phyloP scores from a whole-genome alignment of 495 filamentous ascomycete genomes.

The Neurospora africana region DNA sequence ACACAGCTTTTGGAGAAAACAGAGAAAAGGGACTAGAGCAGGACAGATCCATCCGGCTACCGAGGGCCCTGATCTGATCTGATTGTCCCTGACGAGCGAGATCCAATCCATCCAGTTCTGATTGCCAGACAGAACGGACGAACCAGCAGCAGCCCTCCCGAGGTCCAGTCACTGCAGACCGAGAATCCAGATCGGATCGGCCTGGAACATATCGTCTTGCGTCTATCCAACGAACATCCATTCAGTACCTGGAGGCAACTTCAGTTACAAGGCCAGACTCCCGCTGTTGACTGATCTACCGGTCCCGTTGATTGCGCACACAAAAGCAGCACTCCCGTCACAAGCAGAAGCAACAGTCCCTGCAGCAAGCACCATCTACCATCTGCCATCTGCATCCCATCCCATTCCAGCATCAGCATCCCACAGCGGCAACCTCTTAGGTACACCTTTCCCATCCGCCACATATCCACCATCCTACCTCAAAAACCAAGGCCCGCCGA shows the following conservation, averaged over 20 bases:
- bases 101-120: neutral
- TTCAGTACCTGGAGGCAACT: neutral
- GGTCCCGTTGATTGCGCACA: neutral
- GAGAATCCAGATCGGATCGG: neutral
- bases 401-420: conserved; percentile 1
- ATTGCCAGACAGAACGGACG: neutral
- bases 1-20: neutral
- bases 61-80: neutral
- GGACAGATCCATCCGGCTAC: neutral
- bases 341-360: neutral
- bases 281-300: neutral
- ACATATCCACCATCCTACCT: neutral
- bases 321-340: neutral
- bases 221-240: neutral
- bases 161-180: neutral
- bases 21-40: neutral
- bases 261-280: neutral
- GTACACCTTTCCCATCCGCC: neutral
- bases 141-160: neutral
- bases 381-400: conserved; percentile 3
- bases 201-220: neutral
- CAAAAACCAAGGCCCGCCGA: neutral
- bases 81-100: neutral
- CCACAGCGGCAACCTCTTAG: neutral
- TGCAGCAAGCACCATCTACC: neutral